Evolutionary conservation across 1,284 basidiomycete genomes (phyloP), one percentile per base, ranked within the genome.

Genomic region (Ustilago curta): DNA sequence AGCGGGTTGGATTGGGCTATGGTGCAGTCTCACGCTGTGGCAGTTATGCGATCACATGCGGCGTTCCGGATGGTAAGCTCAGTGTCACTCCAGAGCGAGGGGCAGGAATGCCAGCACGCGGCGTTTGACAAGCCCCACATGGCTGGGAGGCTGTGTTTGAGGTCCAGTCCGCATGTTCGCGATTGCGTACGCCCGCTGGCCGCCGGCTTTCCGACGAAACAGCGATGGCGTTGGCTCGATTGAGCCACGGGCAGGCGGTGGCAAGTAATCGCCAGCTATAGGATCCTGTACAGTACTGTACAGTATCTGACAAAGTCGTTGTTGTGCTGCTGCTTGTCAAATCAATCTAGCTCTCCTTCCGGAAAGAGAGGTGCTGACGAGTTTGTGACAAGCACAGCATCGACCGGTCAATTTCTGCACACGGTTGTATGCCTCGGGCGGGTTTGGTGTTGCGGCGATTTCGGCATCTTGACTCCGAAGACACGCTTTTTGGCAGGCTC

Each of bases 91-190:
- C 5, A 25, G 9, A 43, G 8, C 12, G 25, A 45, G 43, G 23
- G 44, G n/a, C 11, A 45, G 44, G 23, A 45, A 16, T 37, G 35
- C 35, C 16, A 37, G 35, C 35, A 37, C 35, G 23, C 44, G 23
- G 27, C 12, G 25, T 27, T 23, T 37, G 35, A 16, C 14, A 12
- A 19, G 23, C 18, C 19, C 44, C 44, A 45, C 44, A 45, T 25
- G 44, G 25, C 18, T 23, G 14, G 44, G 44, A 45, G 44, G 44
- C 44, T 45, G 44, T 45, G 44, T 25, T 45, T 18, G 44, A 12
- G 3, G 11, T 25, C 9, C 12, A 25, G 4, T 25, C 21, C 43
- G 43, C 43, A 23, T 44, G 43, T 23, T 43, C 42, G 19, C 42
- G 19, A 43, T 21, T 21, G n/a, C 19, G 23, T 23, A 19, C 19